Evolutionary conservation across 805 yeast species (phyloP).

Genomic region (Suhomyces tanzawaensis): DNA sequence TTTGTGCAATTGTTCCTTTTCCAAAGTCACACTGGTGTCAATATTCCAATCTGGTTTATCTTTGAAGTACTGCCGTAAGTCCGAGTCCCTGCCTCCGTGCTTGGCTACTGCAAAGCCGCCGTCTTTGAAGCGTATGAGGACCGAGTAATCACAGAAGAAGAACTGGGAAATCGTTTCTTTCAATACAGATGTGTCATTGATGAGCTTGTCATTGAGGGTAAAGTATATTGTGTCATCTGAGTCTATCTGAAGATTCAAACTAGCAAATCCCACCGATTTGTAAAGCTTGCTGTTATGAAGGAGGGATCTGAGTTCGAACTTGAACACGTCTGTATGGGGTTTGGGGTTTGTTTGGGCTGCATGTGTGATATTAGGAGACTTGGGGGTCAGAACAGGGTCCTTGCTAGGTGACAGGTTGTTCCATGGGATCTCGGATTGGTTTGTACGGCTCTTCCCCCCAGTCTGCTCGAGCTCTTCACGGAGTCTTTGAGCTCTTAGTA

Average conservation of each 20-base stretch:
- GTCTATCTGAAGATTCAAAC: neutral
- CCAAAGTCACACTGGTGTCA: neutral
- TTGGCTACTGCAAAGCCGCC: slow-evolving; percentile 7
- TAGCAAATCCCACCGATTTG: neutral
- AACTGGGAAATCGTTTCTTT: neutral
- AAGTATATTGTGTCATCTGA: neutral
- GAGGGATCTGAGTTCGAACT: neutral
- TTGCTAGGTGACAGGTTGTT: neutral
- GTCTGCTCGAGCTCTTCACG: slow-evolving; percentile 2
- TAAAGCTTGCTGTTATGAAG: neutral
- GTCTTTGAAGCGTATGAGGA: slow-evolving; percentile 6
- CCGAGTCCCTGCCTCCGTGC: slow-evolving; percentile 1
- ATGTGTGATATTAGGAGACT: too few species aligned
- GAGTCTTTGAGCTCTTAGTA: slow-evolving; percentile 2
- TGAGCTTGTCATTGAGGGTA: neutral
- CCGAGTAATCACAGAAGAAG: slow-evolving; percentile 7
- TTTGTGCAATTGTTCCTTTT: neutral
- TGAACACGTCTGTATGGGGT: neutral
- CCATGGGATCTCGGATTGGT: too few species aligned
- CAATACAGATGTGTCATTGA: neutral
- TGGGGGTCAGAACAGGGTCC: too few species aligned
- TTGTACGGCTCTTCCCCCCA: too few species aligned
- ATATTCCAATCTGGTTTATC: neutral
- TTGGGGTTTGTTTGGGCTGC: neutral
- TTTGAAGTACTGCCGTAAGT: neutral